Evolutionary conservation across 2,329 filamentous ascomycete genomes (phyloP), one percentile per base, ranked within the genome.

Genomic region (Podosphaera aphanis): DNA sequence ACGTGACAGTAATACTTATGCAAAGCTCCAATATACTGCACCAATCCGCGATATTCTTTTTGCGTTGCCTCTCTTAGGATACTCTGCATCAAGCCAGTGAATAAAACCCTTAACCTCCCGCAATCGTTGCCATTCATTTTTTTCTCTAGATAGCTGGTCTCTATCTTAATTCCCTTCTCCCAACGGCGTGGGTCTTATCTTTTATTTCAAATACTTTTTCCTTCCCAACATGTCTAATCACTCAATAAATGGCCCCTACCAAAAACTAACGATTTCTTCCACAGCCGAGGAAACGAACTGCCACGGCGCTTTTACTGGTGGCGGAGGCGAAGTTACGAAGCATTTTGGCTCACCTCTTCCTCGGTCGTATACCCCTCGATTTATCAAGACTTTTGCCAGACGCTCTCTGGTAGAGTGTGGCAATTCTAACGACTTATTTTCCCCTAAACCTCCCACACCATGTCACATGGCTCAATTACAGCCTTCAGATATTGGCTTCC

Each of bases 401-500:
- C 8, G 15, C 29, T 33, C 29, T 33, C 29, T n/a, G 29, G 29
- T 13, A 33, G 29, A 33, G 29, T 1, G 8, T 55, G 57, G 55
- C 45, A 60, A 60, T 48, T 67, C 69, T 27, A 73, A 74, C 7
- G 80, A 81, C 55, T 66, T 68, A 54, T 70, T 77, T 50, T 68
- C 70, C 42, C 69, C 73, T 37, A 66, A 64, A 51, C 68, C 69
- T 38, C 55, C 53, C 49, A 54, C 57, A 41, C 55, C 67, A 55
- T 64, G 69, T 60, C 65, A 73, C 59, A 64, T 67, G 53, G 66
- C 71, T 45, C 72, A 80, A 60, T 66, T 77, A 46, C 79, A 84
- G 59, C 81, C 86, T 27, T 82, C 78, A 48, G 85, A 93, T 64
- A 74, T 93, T 52, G 86, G 86, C 53, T 94, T 95, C 62, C 85